Base-by-base conservation (phyloP, 306 rosid species). In the Vigna mungo region DNA sequence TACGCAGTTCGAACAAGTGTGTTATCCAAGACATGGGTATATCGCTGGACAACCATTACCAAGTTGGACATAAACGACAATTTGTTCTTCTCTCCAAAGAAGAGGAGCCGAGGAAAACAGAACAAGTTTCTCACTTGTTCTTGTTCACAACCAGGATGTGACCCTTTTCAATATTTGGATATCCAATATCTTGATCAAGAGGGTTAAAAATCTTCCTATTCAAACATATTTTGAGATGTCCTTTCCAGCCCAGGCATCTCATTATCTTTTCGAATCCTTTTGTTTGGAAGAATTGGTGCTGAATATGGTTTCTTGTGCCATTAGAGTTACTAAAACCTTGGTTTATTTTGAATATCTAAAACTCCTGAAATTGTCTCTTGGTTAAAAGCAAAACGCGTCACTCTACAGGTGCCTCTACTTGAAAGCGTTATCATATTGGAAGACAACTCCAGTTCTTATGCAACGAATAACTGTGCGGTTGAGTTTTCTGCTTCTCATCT, bases 131-230 rank as follows among this genome's bases (percentile, higher is more conserved):
- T 48, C 62, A 16, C 49, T 52, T 2, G 3, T 2, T 25, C 16
- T 75, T 0, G 3, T 2, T 6, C 4, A 70, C 36, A 17, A 52
- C 12, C 21, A 43, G 30, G 69, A 76, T 14, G n/a, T 3, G 10
- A 32, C 30, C 1, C 47, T 49, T 53, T 46, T 81, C 12, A 68
- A 75, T 43, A 27, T 66, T 2, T 81, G 81, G 81, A 60, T 81
- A 23, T 30, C 62, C 4, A 11, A 12, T 3, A 6, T 54, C 25
- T 76, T 76, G 52, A 62, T 15, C 7, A 15, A 11, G 47, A 4
- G 6, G 1, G 12, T 69, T 0, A 62, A 43, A 41, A 51, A 9
- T 5, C 68, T 82, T 10, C 4, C 5, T 11, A 11, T 68, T 14
- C 0, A 1, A 1, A 68, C 71, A 37, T 7, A 15, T 6, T 27